Evolutionary conservation across 2,329 filamentous ascomycete species (phyloP), one percentile per base, ranked within the genome.

Genomic region (Xylariaceae sp.): DNA sequence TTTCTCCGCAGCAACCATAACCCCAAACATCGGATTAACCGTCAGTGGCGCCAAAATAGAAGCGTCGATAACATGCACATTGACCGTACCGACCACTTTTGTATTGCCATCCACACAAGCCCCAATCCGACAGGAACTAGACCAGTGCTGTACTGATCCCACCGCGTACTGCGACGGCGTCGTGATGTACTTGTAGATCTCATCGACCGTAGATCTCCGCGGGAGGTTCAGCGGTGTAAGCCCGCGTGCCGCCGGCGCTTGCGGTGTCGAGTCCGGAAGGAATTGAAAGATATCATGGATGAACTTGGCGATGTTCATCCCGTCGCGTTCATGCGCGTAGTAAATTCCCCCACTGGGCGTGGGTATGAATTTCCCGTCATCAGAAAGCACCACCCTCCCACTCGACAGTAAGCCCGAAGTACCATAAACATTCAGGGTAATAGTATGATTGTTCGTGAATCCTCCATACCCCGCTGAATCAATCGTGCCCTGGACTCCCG

Each of bases 381-480:
- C 48, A 2, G 67, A 63, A 0, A 80, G 70, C 5, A 71, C 62
- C 3, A 80, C 77, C 3, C 70, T 69, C 1, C 78, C 77, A 0
- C 71, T 65, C 2, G 79, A 81, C 4, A 72, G 71, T 27, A 81
- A 69, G 1, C 79, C 79, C 0, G 78, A 80, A 0, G 79, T 82
- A 6, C 79, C 79, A 67, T 82, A 82, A 3, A 82, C 66, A 64
- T 82, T 82, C 26, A 82, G 70, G 0, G 78, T 81, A 50, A 82
- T 76, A 56, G 76, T 79, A 55, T 76, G 70, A 50, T 71, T 70
- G 35, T 64, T 61, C 1, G 55, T 72, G 60, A 66, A 76, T 6
- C 68, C 74, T 1, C 66, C 64, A 41, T 69, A 73, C 2, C 79
- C 79, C 0, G 74, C 67, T 0, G 74, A 74, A 65, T 76, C 76